phyloP scores from a whole-genome alignment of 768 basidiomycete genomes.

The Pleurotus djamor region DNA sequence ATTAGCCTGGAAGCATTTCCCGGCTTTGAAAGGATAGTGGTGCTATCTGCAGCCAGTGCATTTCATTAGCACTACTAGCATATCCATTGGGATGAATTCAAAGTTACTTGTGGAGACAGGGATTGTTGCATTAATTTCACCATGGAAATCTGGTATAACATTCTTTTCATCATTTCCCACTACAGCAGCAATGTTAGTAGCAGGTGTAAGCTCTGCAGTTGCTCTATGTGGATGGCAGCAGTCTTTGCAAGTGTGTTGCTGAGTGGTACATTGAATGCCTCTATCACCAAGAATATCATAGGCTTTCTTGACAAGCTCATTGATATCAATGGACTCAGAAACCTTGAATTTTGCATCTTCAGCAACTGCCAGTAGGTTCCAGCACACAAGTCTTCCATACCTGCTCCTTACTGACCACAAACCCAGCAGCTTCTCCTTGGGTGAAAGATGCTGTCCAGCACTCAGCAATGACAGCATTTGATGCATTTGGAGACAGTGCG shows the following conservation, averaged over 20 bases:
- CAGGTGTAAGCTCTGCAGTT: background rate
- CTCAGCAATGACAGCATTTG: too few species aligned
- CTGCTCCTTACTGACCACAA: background rate
- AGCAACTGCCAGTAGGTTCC: constrained; percentile 12
- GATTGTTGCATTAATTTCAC: background rate
- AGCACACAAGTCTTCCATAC: constrained; percentile 17
- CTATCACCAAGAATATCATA: background rate
- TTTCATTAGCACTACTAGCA: too few species aligned
- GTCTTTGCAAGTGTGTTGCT: constrained; percentile 8
- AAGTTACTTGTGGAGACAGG: background rate
- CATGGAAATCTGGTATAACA: background rate
- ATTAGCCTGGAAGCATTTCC: too few species aligned
- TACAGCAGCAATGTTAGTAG: background rate
- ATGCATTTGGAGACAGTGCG: too few species aligned
- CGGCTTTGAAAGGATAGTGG: too few species aligned
- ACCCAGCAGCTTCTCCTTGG: background rate
- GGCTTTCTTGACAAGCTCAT: constrained; percentile 6
- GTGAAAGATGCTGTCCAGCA: too few species aligned
- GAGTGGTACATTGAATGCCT: background rate
- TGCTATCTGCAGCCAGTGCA: too few species aligned
- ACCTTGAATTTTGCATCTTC: background rate
- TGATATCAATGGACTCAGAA: background rate
- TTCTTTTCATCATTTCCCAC: constrained; percentile 1
- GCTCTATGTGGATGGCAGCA: constrained; percentile 8
- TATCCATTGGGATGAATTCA: too few species aligned